phyloP scores from a whole-genome alignment of 2,329 filamentous ascomycete species.

The Blumeria graminis region DNA sequence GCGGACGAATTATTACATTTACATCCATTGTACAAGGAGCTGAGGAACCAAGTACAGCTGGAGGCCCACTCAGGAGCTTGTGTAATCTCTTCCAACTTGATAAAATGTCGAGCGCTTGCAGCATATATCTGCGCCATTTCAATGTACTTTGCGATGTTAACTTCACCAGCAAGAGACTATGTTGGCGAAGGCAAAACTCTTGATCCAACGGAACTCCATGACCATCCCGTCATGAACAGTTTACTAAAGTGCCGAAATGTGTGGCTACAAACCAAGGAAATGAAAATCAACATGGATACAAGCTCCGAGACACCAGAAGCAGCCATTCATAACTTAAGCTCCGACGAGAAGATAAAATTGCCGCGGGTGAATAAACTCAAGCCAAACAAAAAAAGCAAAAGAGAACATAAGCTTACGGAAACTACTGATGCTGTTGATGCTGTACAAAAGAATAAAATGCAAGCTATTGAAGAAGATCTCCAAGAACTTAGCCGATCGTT shows the following conservation, averaged over 20 bases:
- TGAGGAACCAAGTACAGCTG: slow-evolving; percentile 31
- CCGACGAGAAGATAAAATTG: too few relatives aligned
- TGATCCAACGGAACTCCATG: slow-evolving; percentile 54
- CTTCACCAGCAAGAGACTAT: slow-evolving; percentile 44
- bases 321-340: too few relatives aligned
- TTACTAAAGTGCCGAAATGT: slow-evolving; percentile 56
- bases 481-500: slow-evolving; percentile 15
- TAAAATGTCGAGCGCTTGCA: slow-evolving; percentile 59
- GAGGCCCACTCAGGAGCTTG: slow-evolving; percentile 2
- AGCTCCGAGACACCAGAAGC: too few relatives aligned
- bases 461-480: slow-evolving; percentile 20
- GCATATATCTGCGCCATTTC: slow-evolving; percentile 70
- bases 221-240: slow-evolving; percentile 77
- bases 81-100: not conserved
- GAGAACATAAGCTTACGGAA: slow-evolving; percentile 18
- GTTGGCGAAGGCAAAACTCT: slow-evolving; percentile 32
- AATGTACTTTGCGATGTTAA: slow-evolving; percentile 89
- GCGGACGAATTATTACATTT: slow-evolving; percentile 36
- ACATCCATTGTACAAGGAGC: slow-evolving; percentile 31
- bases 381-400: slow-evolving; percentile 12
- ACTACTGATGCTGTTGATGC: slow-evolving; percentile 16
- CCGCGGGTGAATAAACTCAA: not conserved
- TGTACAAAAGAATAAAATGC: slow-evolving; percentile 14
- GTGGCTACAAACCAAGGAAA: slow-evolving; percentile 47
- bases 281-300: too few relatives aligned